These are phyloP conservation scores for Tolypocladium nubicola DNA, from an alignment of 2,329 filamentous ascomycete genomes.

Conservation along the genomic window DNA sequence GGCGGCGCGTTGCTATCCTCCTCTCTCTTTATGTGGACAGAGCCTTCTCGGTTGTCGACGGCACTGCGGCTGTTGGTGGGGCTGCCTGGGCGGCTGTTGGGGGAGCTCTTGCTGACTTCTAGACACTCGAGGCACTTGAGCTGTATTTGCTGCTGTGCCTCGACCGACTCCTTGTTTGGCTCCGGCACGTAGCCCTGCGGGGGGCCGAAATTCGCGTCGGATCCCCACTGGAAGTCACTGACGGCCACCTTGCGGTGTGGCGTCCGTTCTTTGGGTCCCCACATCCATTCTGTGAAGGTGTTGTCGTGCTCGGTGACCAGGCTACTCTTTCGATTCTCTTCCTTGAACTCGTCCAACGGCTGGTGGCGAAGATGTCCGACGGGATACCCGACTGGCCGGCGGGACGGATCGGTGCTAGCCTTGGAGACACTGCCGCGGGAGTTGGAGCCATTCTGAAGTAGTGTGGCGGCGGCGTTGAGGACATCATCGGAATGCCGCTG, in stretches of 20 bases:
- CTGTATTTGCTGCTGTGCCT: constrained; percentile 44
- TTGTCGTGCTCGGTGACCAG: constrained; percentile 19
- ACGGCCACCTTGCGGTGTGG: constrained; percentile 23
- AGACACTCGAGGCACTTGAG: constrained; percentile 48
- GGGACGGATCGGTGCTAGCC: constrained; percentile 14
- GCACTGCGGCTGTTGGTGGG: constrained; percentile 24
- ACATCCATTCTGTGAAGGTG: constrained; percentile 32
- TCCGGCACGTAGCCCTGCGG: constrained; percentile 48
- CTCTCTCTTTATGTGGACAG: constrained; percentile 16
- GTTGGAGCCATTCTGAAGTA: constrained; percentile 32
- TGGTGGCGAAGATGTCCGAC: constrained; percentile 32
- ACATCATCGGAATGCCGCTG: constrained; percentile 40
- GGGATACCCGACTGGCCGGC: constrained; percentile 20
- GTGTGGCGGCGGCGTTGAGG: constrained; percentile 42
- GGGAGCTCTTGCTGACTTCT: constrained; percentile 44
- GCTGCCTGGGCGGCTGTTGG: constrained; percentile 49
- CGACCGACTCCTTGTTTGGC: constrained; percentile 44
- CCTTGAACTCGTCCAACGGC: constrained; percentile 29
- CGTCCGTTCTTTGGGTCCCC: constrained; percentile 18
- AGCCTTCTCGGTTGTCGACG: constrained; percentile 8
- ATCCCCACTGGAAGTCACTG: constrained; percentile 53
- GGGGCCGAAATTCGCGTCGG: constrained; percentile 52
- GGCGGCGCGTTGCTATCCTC: constrained; percentile 31
- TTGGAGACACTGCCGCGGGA: constrained; percentile 11
- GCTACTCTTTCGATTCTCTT: constrained; percentile 24